Evolutionary conservation across 1,284 basidiomycete genomes (phyloP).

Genomic region (Lentinula novae-zelandiae): DNA sequence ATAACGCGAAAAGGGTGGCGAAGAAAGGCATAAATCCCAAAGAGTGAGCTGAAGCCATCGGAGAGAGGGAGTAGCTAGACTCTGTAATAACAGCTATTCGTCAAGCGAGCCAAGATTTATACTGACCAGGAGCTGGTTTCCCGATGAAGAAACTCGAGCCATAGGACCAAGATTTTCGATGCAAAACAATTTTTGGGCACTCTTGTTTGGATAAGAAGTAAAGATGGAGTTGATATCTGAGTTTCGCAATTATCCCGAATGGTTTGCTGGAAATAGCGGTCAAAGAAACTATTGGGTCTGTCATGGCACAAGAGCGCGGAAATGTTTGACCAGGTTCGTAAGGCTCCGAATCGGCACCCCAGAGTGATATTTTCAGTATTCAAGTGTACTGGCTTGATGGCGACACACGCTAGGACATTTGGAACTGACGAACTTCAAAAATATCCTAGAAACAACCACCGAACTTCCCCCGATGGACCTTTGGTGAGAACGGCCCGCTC

Average conservation of each 20-base stretch:
- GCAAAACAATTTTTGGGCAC: neutral
- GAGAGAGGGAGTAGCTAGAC: neutral
- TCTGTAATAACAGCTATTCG: neutral
- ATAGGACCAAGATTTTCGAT: neutral
- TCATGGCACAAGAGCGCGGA: neutral
- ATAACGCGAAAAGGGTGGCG: neutral
- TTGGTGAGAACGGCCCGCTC: neutral
- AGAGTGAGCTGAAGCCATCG: neutral
- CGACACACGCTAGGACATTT: neutral
- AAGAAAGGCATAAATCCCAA: neutral
- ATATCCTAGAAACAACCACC: neutral
- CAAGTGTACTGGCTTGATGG: neutral
- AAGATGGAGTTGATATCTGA: neutral
- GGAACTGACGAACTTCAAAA: neutral
- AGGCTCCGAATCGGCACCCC: neutral
- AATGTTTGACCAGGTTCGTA: neutral
- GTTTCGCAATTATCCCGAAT: neutral
- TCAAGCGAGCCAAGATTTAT: neutral
- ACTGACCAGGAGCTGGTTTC: neutral
- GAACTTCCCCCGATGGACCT: neutral
- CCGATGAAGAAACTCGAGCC: neutral
- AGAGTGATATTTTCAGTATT: neutral
- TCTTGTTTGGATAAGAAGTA: neutral
- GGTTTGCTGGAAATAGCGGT: neutral
- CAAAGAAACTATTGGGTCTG: neutral